phyloP scores from a whole-genome alignment of 805 yeast genomes.

The Ogataea paradorogensis region DNA sequence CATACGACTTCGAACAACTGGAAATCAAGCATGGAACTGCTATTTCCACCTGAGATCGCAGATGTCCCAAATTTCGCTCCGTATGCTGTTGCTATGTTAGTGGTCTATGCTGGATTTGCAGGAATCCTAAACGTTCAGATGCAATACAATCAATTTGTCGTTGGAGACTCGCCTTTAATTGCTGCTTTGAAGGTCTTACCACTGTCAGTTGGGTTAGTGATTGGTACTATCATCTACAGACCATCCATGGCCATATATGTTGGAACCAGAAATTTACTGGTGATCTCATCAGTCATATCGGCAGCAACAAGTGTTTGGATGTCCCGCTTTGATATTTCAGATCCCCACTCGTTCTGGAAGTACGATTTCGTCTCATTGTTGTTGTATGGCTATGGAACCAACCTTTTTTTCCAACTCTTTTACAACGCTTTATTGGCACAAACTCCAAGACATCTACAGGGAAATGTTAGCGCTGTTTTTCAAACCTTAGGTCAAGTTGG shows the following conservation, averaged over 20 bases:
- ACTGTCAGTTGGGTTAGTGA: constrained; percentile 29
- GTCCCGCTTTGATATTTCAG: constrained; percentile 18
- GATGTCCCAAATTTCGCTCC: constrained; percentile 24
- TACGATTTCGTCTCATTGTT: constrained; percentile 25
- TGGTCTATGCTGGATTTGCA: constrained; percentile 13
- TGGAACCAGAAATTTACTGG: constrained; percentile 23
- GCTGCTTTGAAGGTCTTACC: constrained; percentile 40
- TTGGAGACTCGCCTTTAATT: constrained; percentile 31
- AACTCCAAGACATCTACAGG: constrained; percentile 39
- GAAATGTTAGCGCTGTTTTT: constrained; percentile 37
- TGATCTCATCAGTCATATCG: constrained; percentile 9
- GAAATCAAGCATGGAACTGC: constrained; percentile 18
- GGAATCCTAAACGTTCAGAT: constrained; percentile 11
- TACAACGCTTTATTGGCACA: constrained; percentile 30
- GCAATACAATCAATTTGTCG: constrained; percentile 29
- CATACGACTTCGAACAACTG: constrained; percentile 8
- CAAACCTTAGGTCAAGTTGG: constrained; percentile 38
- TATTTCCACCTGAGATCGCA: constrained; percentile 25
- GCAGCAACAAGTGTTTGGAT: constrained; percentile 23
- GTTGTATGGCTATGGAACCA: constrained; percentile 22
- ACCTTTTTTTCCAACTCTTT: constrained; percentile 35
- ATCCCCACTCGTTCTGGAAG: constrained; percentile 23
- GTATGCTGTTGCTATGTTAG: constrained; percentile 14
- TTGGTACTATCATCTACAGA: constrained; percentile 28
- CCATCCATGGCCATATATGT: constrained; percentile 12